Evolutionary conservation across 495 filamentous ascomycete species (phyloP).

Genomic region (Neurospora sp.): DNA sequence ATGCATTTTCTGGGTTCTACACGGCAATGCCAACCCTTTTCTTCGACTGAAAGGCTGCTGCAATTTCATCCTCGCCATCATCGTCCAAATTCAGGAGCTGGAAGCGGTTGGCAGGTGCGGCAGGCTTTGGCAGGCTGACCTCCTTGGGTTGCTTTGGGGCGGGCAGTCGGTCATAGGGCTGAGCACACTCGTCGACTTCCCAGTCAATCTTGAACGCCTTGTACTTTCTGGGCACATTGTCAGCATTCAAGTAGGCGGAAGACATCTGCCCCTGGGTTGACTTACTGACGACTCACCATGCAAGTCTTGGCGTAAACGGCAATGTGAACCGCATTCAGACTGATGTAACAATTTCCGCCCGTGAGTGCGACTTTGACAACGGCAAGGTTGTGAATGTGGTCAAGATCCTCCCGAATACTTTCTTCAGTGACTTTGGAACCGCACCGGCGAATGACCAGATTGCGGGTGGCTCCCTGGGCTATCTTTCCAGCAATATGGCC

Average conservation of each 20-base stretch:
- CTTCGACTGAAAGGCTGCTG: constrained; percentile 15
- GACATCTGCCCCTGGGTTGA: neutral
- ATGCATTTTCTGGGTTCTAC: constrained; percentile 2
- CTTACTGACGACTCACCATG: constrained; percentile 60
- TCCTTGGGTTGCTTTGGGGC: constrained; percentile 22
- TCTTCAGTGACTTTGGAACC: constrained; percentile 50
- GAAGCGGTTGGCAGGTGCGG: constrained; percentile 49
- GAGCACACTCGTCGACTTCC: constrained; percentile 64
- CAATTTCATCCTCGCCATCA: constrained; percentile 21
- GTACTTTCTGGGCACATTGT: constrained; percentile 40
- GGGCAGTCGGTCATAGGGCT: constrained; percentile 33
- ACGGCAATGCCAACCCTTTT: constrained; percentile 15
- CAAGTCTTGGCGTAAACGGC: constrained; percentile 66
- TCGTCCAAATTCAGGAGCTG: constrained; percentile 46
- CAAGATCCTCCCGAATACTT: constrained; percentile 59
- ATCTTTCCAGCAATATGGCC: constrained; percentile 59
- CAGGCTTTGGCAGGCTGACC: constrained; percentile 18
- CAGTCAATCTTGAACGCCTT: constrained; percentile 64
- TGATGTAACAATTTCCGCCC: constrained; percentile 49
- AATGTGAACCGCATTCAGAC: constrained; percentile 69
- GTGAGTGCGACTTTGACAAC: constrained; percentile 56
- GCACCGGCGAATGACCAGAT: constrained; percentile 55
- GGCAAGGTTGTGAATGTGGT: constrained; percentile 73
- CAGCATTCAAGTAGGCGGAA: neutral
- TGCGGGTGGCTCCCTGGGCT: constrained; percentile 63